Evolutionary conservation across 129 eudicot genomes (phyloP).

Genomic region (Lactuca saligna): DNA sequence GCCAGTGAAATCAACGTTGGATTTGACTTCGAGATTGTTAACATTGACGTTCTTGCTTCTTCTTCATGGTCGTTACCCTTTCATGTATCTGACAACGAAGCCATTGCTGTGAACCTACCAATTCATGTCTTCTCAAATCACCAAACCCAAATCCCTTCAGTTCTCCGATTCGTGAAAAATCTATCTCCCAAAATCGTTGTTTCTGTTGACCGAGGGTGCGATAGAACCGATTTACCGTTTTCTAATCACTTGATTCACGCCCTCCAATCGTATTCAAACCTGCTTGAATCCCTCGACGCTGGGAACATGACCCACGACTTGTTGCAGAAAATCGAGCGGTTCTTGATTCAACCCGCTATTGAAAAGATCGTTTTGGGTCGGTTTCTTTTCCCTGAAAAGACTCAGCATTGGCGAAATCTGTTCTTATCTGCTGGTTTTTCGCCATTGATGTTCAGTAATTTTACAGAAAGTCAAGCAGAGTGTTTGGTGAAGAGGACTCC

Average conservation of each 20-base stretch:
- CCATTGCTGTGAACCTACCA: conserved; percentile 84
- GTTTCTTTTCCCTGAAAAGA: conserved; percentile 53
- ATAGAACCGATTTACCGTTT: conserved; percentile 73
- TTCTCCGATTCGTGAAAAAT: conserved; percentile 68
- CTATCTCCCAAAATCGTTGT: conserved; percentile 73
- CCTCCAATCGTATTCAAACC: conserved; percentile 66
- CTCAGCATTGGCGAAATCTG: conserved; percentile 78
- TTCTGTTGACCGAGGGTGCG: conserved; percentile 83
- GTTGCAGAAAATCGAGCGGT: conserved; percentile 76
- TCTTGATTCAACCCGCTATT: conserved; percentile 70
- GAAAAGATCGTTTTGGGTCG: conserved; percentile 72
- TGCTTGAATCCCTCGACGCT: conserved; percentile 86
- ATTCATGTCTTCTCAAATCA: conserved; percentile 49
- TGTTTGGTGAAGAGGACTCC: conserved; percentile 87
- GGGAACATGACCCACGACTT: conserved; percentile 64
- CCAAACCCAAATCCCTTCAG: conserved; percentile 46
- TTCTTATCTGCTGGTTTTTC: conserved; percentile 75
- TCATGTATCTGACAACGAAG: conserved; percentile 55
- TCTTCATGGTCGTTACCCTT: conserved; percentile 60
- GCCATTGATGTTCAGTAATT: conserved; percentile 71
- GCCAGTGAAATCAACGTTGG: conserved; percentile 66
- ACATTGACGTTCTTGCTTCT: conserved; percentile 58
- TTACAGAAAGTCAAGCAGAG: conserved; percentile 91
- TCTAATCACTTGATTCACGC: conserved; percentile 75
- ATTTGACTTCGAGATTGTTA: conserved; percentile 67